Evolutionary conservation across 768 basidiomycete genomes (phyloP), one percentile per base, ranked within the genome.

Genomic region (Lactarius tabidus): DNA sequence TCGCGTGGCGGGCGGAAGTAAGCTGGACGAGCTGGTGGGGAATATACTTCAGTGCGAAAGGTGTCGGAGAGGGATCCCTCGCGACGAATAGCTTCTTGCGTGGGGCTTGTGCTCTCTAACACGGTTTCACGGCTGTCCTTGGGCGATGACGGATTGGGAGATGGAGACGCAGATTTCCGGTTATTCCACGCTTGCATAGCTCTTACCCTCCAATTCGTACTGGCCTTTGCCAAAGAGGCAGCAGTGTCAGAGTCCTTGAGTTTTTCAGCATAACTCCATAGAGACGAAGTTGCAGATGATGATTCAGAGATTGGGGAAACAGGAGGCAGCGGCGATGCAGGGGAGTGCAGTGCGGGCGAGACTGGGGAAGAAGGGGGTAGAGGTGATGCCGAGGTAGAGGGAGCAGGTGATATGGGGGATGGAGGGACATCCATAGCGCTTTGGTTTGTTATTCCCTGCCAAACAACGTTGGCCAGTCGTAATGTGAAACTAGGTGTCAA

Each of bases 401-500:
- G 78, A 74, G n/a, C 3, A 51, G 70, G 48, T 14, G 76, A 75
- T 1, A 71, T 69, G 1, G 80, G 81, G 41, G 81, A 78, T 1
- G 79, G 77, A 20, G 86, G 81, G 12, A 77, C 76, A n/a, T 88
- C 88, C 88, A 88, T 88, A 2, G 87, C 83, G 64, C 81, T 82
- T 72, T 87, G 86, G 70, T 90, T 91, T 3, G 88, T 89, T 69
- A 91, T 85, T 4, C 89, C 90, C 71, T 82, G 81, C 89, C 89
- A 91, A 26, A 90, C 81, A n/a, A 82, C 84, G 63, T 76, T 83
- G 10, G 87, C 84, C 17, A 89, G 72, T 38, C 83, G 79, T 48
- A 84, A 79, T 7, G 82, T 81, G 59, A 86, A 66, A 15, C 81
- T 79, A 26, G 78, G 67, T 6, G 70, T 33, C 39, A 57, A 55